Conservation (phyloP, 306 rosid species). For the Trifolium pratense region DNA sequence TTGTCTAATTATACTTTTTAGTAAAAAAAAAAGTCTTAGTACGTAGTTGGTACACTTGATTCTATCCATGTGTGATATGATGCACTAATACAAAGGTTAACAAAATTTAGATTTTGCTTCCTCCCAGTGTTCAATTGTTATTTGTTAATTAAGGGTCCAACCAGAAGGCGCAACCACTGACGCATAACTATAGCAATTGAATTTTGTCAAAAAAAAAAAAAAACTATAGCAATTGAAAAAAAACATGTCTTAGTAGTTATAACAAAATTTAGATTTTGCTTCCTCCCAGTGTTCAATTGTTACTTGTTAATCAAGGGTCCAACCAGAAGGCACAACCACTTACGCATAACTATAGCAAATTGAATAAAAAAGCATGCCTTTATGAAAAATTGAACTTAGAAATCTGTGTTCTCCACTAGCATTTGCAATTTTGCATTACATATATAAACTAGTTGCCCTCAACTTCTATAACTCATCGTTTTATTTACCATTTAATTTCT, state of each 20-base stretch:
- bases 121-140: neutral
- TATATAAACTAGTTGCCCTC: neutral
- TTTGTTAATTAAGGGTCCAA: neutral
- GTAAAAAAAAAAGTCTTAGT: neutral
- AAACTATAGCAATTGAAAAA: no score
- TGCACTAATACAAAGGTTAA: neutral
- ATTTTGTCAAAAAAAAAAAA: no score
- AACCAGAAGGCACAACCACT: neutral
- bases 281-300: neutral
- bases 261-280: neutral
- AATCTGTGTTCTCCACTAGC: slow-evolving; percentile 9
- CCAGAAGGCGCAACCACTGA: neutral
- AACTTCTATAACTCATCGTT: neutral
- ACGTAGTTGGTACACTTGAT: no score
- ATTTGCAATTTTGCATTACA: neutral
- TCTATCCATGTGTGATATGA: neutral
- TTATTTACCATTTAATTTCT: neutral
- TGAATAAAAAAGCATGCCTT: neutral
- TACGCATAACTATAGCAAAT: neutral
- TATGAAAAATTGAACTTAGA: neutral
- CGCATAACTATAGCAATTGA: neutral
- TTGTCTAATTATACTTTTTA: no score
- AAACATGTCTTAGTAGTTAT: no score
- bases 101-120: neutral
- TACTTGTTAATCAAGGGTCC: neutral